phyloP scores from a whole-genome alignment of 306 rosid genomes.

The Glycine soja region DNA sequence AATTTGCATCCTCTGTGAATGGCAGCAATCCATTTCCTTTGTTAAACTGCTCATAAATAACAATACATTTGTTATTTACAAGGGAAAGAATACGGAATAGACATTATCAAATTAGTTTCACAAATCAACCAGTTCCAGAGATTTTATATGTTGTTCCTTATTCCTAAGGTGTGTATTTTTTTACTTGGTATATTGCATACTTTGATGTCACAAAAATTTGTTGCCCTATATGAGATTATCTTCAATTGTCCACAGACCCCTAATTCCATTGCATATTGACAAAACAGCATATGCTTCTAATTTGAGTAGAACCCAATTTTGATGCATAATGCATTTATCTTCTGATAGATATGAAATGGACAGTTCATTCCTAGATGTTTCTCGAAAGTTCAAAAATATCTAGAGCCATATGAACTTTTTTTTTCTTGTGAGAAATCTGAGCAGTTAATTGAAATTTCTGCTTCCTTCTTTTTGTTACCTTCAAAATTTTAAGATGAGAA shows the following conservation, averaged over 20 bases:
- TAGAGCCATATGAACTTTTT: conserved; percentile 5
- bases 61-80: background rate
- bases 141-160: background rate
- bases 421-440: conserved; percentile 18
- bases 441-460: conserved; percentile 37
- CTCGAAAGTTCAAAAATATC: conserved; percentile 21
- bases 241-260: background rate
- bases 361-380: conserved; percentile 3
- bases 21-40: conserved; percentile 12
- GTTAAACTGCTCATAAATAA: too few relatives aligned
- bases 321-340: conserved; percentile 32
- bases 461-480: background rate
- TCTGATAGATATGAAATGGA: background rate
- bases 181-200: background rate
- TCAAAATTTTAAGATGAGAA: background rate
- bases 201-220: conserved; percentile 9
- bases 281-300: background rate
- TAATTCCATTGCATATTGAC: background rate
- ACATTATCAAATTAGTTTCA: conserved; percentile 21
- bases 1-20: conserved; percentile 6
- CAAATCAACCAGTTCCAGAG: conserved; percentile 8
- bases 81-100: conserved; percentile 9
- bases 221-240: conserved; percentile 5
- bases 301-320: conserved; percentile 20
- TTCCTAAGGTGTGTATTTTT: background rate